phyloP scores from a whole-genome alignment of 306 rosid genomes.

The Vigna nakashimae region DNA sequence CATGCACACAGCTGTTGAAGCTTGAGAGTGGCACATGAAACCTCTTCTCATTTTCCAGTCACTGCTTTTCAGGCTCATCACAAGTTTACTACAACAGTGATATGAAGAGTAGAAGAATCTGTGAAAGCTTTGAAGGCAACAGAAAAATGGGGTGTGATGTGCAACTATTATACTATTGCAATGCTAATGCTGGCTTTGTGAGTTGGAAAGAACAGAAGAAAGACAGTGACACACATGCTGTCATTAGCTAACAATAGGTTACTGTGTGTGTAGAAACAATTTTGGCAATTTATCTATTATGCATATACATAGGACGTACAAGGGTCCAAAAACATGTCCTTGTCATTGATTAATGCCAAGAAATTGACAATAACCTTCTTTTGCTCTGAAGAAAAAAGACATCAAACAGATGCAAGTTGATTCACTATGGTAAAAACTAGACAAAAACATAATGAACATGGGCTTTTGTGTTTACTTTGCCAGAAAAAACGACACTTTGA shows the following conservation, averaged over 20 bases:
- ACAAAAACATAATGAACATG: not conserved
- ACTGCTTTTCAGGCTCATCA: conserved; percentile 53
- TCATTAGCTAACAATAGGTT: conserved; percentile 55
- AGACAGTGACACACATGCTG: conserved; percentile 48
- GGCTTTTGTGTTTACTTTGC: not conserved
- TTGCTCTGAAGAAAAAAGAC: conserved; percentile 33
- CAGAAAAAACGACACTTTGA: not conserved
- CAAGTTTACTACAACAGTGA: conserved; percentile 11
- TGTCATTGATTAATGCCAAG: conserved; percentile 53
- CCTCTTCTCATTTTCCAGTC: conserved; percentile 56
- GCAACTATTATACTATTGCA: conserved; percentile 28
- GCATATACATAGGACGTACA: conserved; percentile 46
- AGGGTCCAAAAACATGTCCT: conserved; percentile 59
- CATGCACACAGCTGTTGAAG: conserved; percentile 83
- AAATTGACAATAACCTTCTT: conserved; percentile 45
- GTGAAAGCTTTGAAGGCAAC: not conserved
- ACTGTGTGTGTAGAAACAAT: conserved; percentile 22
- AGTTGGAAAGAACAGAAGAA: conserved; percentile 38
- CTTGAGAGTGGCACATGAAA: conserved; percentile 85
- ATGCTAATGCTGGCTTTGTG: conserved; percentile 32
- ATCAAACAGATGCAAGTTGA: conserved; percentile 14
- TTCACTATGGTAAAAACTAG: conserved; percentile 36
- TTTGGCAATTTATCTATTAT: conserved; percentile 45
- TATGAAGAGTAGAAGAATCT: not conserved
- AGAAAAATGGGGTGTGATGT: not conserved